These are phyloP conservation scores for Whalleya microplaca DNA, from an alignment of 2,329 filamentous ascomycete species.

Conservation along the genomic window DNA sequence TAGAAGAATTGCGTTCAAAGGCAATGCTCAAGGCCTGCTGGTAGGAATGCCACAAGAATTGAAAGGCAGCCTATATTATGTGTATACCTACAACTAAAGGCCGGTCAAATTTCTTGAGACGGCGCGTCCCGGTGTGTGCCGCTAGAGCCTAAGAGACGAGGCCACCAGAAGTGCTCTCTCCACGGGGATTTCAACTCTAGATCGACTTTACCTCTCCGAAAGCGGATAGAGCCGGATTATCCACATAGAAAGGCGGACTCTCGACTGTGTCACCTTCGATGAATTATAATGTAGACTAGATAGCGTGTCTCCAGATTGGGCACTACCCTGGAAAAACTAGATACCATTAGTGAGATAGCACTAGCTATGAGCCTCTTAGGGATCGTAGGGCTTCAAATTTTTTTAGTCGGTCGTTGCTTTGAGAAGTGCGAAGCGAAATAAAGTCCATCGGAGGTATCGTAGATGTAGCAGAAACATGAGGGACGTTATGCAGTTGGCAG, in stretches of 20 bases:
- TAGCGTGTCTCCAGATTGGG: too few species aligned
- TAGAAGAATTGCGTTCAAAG: not conserved
- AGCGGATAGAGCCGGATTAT: too few species aligned
- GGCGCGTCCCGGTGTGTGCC: not conserved
- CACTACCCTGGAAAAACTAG: too few species aligned
- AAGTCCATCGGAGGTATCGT: conserved; percentile 4
- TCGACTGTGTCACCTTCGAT: too few species aligned
- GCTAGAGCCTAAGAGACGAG: too few species aligned
- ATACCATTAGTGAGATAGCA: conserved; percentile 1
- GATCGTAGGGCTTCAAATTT: conserved; percentile 7
- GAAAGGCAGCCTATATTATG: not conserved
- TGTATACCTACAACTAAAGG: not conserved
- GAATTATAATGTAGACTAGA: too few species aligned
- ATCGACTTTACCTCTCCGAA: too few species aligned
- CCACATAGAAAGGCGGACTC: too few species aligned
- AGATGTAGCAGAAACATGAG: conserved; percentile 24
- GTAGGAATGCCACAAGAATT: not conserved
- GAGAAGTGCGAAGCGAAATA: conserved; percentile 9
- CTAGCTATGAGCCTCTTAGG: conserved; percentile 15
- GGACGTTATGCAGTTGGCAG: conserved; percentile 14
- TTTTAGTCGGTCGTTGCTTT: conserved; percentile 12
- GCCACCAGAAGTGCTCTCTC: too few species aligned
- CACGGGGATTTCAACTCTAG: too few species aligned
- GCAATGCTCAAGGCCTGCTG: not conserved
- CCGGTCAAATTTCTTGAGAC: not conserved